Percentiles rank a stretch among this genome's conserved stretches.
Evolutionary conservation across 2,329 filamentous ascomycete genomes (phyloP).

Genomic region (Colletotrichum sp.): DNA sequence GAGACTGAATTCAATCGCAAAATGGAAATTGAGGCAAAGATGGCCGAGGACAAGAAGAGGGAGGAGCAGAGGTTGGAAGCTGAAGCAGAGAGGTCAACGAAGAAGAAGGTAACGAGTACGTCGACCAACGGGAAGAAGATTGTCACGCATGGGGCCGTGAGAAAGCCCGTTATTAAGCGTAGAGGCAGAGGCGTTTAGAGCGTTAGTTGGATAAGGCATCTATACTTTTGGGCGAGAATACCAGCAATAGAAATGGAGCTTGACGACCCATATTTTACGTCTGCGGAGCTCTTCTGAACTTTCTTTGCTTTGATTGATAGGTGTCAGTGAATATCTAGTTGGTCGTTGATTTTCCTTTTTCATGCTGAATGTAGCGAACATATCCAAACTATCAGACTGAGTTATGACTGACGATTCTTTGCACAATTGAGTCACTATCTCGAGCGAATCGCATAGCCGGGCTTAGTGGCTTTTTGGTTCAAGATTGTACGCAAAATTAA

Average conservation of each 20-base stretch:
- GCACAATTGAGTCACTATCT: background rate
- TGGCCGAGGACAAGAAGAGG: constrained; percentile 81
- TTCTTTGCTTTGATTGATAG: background rate
- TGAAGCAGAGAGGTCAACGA: constrained; percentile 52
- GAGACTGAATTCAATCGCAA: constrained; percentile 92
- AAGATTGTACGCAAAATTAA: background rate
- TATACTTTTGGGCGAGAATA: background rate
- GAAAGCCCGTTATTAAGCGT: constrained; percentile 63
- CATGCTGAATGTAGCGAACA: background rate
- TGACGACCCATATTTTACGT: background rate
- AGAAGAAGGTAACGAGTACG: constrained; percentile 39
- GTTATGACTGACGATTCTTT: background rate
- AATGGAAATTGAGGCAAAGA: constrained; percentile 92
- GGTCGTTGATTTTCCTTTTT: background rate
- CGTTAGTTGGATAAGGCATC: background rate
- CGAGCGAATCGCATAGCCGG: background rate
- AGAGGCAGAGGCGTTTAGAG: constrained; percentile 58
- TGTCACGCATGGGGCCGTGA: constrained; percentile 65
- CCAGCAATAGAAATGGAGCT: background rate
- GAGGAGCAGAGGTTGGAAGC: constrained; percentile 62
- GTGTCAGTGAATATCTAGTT: background rate
- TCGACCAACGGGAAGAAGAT: constrained; percentile 56
- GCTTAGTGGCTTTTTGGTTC: background rate
- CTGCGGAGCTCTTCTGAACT: background rate
- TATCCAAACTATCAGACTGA: background rate